Percentiles rank a stretch among this genome's conserved stretches.
phyloP scores from a whole-genome alignment of 768 basidiomycete genomes.

The Amyloporia xantha region DNA sequence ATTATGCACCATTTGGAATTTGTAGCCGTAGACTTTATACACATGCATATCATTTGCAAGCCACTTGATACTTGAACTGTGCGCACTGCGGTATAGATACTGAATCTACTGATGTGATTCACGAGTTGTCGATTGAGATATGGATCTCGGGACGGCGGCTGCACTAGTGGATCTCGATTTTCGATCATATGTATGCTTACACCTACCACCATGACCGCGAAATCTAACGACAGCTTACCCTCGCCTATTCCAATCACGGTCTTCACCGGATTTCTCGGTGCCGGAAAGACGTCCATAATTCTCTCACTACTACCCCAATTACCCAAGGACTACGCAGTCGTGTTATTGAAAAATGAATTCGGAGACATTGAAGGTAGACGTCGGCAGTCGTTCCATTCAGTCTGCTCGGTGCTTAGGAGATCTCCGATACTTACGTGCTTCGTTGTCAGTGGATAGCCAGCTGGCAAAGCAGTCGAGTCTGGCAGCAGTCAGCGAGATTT shows the following conservation, averaged over 20 bases:
- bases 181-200: too few species aligned
- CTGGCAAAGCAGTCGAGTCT: conserved; percentile 80
- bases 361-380: conserved; percentile 81
- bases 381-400: background rate
- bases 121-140: too few species aligned
- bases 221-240: background rate
- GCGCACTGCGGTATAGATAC: too few species aligned
- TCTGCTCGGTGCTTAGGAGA: background rate
- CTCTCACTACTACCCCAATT: conserved; percentile 77
- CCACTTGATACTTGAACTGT: too few species aligned
- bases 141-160: too few species aligned
- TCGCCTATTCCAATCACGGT: conserved; percentile 76
- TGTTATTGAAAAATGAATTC: conserved; percentile 93
- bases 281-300: conserved; percentile 77
- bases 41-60: too few species aligned
- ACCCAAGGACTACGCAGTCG: conserved; percentile 81
- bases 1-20: too few species aligned
- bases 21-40: too few species aligned
- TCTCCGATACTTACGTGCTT: too few species aligned
- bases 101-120: too few species aligned
- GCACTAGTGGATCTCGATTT: too few species aligned
- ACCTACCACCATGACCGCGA: too few species aligned
- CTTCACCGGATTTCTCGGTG: conserved; percentile 90
- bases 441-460: conserved; percentile 81
- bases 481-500: conserved; percentile 84